Conservation (phyloP, 345 rosid genomes). For the Lumnitzera racemosa region DNA sequence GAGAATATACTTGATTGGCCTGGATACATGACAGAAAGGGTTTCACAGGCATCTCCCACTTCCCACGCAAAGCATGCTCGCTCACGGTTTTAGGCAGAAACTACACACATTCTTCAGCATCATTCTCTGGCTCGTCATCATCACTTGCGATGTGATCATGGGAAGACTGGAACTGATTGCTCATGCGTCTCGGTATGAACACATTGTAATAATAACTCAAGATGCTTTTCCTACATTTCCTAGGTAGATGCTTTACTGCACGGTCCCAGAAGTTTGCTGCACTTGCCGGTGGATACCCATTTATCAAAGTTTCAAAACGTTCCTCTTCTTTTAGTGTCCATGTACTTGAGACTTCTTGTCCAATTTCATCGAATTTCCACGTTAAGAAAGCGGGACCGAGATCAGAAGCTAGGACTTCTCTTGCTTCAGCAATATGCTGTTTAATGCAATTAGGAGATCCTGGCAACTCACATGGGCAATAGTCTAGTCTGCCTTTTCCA, state of each 20-base stretch:
- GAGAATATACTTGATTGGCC: too few relatives aligned
- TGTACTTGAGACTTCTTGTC: conserved; percentile 13
- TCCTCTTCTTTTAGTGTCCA: conserved; percentile 30
- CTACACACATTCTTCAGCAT: too few relatives aligned
- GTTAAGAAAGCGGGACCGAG: conserved; percentile 16
- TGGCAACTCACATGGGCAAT: conserved; percentile 24
- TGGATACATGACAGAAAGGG: too few relatives aligned
- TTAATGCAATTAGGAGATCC: conserved; percentile 9
- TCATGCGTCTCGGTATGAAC: conserved; percentile 23
- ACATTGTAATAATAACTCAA: conserved; percentile 36
- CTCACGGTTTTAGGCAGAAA: too few relatives aligned
- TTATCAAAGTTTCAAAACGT: conserved; percentile 21
- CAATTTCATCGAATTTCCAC: conserved; percentile 39
- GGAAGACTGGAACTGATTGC: conserved; percentile 15
- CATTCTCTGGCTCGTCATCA: too few relatives aligned
- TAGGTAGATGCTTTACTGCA: conserved; percentile 16
- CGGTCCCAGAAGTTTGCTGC: conserved; percentile 19
- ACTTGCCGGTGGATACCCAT: conserved; percentile 13
- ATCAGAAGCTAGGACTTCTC: too few relatives aligned
- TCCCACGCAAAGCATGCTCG: too few relatives aligned
- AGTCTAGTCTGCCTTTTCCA: conserved; percentile 27
- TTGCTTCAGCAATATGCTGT: too few relatives aligned
- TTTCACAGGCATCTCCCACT: too few relatives aligned
- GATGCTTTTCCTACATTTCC: conserved; percentile 22
- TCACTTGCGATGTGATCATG: conserved; percentile 5